Base-by-base conservation (phyloP, 1,284 basidiomycete genomes). In the Ustilago shanxiensis region DNA sequence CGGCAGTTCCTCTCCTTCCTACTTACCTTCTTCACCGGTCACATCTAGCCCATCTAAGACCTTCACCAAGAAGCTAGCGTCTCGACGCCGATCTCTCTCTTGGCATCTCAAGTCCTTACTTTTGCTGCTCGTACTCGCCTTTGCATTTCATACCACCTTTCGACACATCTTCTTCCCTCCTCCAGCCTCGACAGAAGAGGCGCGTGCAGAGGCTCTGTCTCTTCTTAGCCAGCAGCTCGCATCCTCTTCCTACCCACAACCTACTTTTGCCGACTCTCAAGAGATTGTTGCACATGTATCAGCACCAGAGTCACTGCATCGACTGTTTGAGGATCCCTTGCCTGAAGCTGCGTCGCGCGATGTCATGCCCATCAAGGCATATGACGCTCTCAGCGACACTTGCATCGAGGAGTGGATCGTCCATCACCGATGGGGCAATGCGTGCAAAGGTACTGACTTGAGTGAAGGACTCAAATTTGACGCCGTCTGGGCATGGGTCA, bases 401-500 rank as follows among this genome's bases (percentile, higher is more conserved):
- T 75, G 72, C 22, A 51, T 71, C 57, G 67, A 75, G 31, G 44
- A 70, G n/a, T 75, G 67, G 67, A 45, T 75, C 28, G 65, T 71
- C 5, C 62, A 66, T 10, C 67, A 71, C 24, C 26, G 16, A 10
- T 75, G 72, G 72, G 72, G 64, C 2, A 45, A 44, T 6, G 61
- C 56, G 0, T 75, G 72, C 44, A 28, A 29, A 13, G 53, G 26
- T 20, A 67, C 72, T 1, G 67, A 75, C n/a, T 49, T 75, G 28
- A 60, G 60, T 24, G n/a, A 52, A 16, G 67, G 67, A 1, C 57
- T 67, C 56, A 64, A 54, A 24, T 37, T 71, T 54, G 67, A 75
- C 54, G 72, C 67, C 2, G 60, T 75, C 18, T 71, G 72, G 72
- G 72, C 72, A 7, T 75, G 72, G 67, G 72, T 75, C 22, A 75